Base-by-base conservation (phyloP, 768 basidiomycete genomes). In the Trametes cubensis region DNA sequence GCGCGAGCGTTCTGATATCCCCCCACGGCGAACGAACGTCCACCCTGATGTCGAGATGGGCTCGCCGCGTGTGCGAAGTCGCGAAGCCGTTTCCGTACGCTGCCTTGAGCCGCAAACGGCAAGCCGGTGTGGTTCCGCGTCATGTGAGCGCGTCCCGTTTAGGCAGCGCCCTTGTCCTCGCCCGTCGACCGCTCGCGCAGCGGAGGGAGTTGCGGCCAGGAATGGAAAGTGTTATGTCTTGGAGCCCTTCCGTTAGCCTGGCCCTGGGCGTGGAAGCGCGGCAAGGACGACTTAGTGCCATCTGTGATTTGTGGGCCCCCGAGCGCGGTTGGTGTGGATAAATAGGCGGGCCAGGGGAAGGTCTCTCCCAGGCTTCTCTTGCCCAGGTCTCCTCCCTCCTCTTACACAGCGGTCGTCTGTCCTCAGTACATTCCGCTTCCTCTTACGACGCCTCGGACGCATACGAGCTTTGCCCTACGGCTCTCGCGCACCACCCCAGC, bases 211-310 rank as follows among this genome's bases (percentile, higher is more conserved):
- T n/a, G 46, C 45, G 18, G 53, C 50, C 63, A 20, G 54, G 42
- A 64, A 64, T 34, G 63, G 63, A 44, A 64, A 39, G 53, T 38
- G 58, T 64, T 64, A 38, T 64, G 49, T 56, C 26, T 44, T 47
- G 45, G 20, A 6, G 8, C 47, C 39, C n/a, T n/a, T n/a, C n/a
- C 23, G 38, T 10, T 17, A 21, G 38, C 23, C 48, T 21, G 46
- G 39, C 45, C 23, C 48, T 13, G 18, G 23, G 45, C 20, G 30
- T 51, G 50, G 18, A 34, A 6, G 28, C 28, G 28, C 28, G 28
- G 28, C 28, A 28, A 28, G 28, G 28, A 28, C 7, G 28, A 28
- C n/a, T n/a, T n/a, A 28, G 17, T 51, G 28, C n/a, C 34, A 34
- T 34, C 34, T 34, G 34, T 34, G 34, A 34, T 34, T 10, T 20